These are phyloP conservation scores for Silene coronaria DNA, from an alignment of 179 eudicot genomes.

Conservation along the genomic window DNA sequence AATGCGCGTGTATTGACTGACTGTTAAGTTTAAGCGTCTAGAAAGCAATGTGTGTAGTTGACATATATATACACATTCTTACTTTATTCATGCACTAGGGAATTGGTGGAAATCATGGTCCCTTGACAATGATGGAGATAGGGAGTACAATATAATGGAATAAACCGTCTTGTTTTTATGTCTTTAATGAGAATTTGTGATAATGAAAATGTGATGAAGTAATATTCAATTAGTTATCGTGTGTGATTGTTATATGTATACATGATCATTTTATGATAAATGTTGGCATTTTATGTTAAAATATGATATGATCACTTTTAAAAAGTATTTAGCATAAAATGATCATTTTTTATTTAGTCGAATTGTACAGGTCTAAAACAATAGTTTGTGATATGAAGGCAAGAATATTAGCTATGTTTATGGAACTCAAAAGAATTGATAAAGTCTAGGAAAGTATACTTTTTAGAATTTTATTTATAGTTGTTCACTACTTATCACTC, in stretches of 20 bases:
- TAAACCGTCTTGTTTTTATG: no score
- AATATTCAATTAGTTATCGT: no score
- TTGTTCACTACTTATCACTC: not conserved
- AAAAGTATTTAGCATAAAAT: no score
- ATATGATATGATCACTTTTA: no score
- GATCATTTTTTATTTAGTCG: no score
- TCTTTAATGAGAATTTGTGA: no score
- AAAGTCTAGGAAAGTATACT: not conserved
- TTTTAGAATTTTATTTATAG: not conserved
- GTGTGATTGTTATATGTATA: no score
- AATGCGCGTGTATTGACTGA: conserved; percentile 15
- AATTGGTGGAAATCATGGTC: not conserved
- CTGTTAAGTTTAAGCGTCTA: not conserved
- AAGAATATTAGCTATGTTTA: not conserved
- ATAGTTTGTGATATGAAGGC: no score
- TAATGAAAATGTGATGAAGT: no score
- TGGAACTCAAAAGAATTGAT: conserved; percentile 1
- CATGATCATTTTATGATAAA: no score
- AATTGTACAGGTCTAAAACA: no score
- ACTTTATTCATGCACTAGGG: not conserved
- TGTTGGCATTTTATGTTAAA: no score
- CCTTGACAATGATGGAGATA: not conserved
- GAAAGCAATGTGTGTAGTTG: not conserved
- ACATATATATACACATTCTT: not conserved
- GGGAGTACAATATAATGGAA: not conserved